A percentile compares a stretch with the other conserved stretches of the same genome.
Conservation (phyloP, 2,329 filamentous ascomycete genomes). For the Sclerotinia nivalis region DNA sequence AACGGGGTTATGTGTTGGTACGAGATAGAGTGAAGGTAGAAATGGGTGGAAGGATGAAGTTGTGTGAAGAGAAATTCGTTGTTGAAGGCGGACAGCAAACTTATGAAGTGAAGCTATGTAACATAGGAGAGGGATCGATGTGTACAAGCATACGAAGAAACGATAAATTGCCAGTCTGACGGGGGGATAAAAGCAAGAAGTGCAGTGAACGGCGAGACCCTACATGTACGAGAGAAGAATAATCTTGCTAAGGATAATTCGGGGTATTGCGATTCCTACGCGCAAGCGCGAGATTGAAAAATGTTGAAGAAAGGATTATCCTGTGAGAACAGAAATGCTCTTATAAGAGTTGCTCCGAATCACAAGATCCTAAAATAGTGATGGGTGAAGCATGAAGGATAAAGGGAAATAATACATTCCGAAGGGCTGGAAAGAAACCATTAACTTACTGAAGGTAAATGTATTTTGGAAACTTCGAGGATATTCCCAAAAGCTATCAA, state of each 20-base stretch:
- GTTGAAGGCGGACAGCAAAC: neutral
- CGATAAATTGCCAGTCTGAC: neutral
- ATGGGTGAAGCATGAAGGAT: neutral
- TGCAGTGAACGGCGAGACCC: no score
- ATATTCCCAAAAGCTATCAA: neutral
- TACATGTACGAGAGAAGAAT: neutral
- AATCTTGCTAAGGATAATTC: neutral
- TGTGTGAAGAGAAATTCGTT: neutral
- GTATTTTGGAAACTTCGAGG: neutral
- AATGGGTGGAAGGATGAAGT: neutral
- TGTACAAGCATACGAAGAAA: neutral
- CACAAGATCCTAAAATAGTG: neutral
- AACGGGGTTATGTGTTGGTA: neutral
- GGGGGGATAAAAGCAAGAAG: neutral
- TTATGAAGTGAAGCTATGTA: neutral
- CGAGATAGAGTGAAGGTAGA: neutral
- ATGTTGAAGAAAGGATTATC: neutral
- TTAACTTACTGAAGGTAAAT: neutral
- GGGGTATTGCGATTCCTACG: neutral
- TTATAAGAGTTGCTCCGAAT: neutral
- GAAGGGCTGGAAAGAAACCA: neutral
- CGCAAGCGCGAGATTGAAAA: neutral
- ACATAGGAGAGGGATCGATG: neutral
- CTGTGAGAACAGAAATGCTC: neutral
- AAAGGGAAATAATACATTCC: neutral